Evolutionary conservation across 139 green algal genomes (phyloP).

Genomic region (Chlorella sp.): DNA sequence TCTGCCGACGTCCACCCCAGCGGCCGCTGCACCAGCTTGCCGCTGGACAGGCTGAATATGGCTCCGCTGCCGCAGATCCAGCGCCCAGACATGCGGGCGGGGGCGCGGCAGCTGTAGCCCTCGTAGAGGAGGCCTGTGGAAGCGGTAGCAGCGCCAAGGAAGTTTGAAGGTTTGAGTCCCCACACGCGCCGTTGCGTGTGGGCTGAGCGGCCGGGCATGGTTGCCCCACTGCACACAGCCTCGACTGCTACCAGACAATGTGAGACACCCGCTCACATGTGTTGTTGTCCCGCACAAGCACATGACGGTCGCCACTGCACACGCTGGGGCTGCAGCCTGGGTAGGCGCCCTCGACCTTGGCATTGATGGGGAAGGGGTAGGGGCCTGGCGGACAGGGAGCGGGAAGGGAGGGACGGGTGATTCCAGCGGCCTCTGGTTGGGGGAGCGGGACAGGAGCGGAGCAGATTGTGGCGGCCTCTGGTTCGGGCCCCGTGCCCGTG

Average conservation of each 20-base stretch:
- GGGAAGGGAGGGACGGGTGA: background rate
- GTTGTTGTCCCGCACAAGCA: slow-evolving; percentile 2
- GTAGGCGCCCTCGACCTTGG: background rate
- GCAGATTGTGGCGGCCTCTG: too few relatives aligned
- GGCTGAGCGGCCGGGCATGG: too few relatives aligned
- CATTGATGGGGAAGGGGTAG: background rate
- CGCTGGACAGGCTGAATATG: background rate
- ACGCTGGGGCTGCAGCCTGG: background rate
- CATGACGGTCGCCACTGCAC: background rate
- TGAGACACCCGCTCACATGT: background rate
- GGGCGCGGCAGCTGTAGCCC: background rate
- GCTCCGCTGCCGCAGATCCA: background rate
- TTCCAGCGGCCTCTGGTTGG: too few relatives aligned
- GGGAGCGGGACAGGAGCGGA: too few relatives aligned
- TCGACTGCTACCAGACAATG: too few relatives aligned
- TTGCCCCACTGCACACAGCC: too few relatives aligned
- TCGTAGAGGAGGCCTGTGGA: background rate
- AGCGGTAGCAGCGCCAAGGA: too few relatives aligned
- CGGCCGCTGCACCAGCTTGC: background rate
- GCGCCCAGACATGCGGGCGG: background rate
- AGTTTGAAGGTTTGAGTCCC: too few relatives aligned
- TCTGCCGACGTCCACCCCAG: background rate
- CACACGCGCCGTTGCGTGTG: too few relatives aligned
- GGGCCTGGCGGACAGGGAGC: background rate
- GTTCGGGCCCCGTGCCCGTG: too few relatives aligned